These are phyloP conservation scores for Apostasia ramifera DNA, from an alignment of 106 monocot genomes.

Conservation along the genomic window DNA sequence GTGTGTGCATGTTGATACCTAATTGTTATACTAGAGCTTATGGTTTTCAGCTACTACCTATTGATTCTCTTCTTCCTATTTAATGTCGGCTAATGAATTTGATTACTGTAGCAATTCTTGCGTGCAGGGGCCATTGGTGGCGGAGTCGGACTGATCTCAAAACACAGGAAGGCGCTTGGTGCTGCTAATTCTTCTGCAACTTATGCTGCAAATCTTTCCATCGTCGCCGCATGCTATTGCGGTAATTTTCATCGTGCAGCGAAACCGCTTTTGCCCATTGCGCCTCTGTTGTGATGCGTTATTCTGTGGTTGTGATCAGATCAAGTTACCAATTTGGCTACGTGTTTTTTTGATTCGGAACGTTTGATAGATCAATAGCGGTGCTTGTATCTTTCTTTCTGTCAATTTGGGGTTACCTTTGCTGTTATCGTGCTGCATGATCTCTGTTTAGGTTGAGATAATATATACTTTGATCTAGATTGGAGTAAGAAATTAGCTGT, in stretches of 20 bases:
- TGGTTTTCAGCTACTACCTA: too few relatives aligned
- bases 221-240: slow-evolving; percentile 77
- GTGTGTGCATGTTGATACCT: too few relatives aligned
- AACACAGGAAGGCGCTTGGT: slow-evolving; percentile 50
- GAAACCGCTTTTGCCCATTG: background rate
- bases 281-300: background rate
- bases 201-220: slow-evolving; percentile 68
- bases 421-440: too few relatives aligned
- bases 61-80: background rate
- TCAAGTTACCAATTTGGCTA: background rate
- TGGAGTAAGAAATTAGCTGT: too few relatives aligned
- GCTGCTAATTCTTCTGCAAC: slow-evolving; percentile 23
- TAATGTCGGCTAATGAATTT: background rate
- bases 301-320: background rate
- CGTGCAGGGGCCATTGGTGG: slow-evolving; percentile 44
- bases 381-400: too few relatives aligned
- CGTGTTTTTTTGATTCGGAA: too few relatives aligned
- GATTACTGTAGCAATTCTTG: background rate
- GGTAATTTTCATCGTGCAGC: slow-evolving; percentile 31
- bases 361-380: too few relatives aligned
- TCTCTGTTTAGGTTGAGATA: too few relatives aligned
- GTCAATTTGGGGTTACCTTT: too few relatives aligned
- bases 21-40: too few relatives aligned
- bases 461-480: too few relatives aligned
- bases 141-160: slow-evolving; percentile 56